Evolutionary conservation across 2,329 filamentous ascomycete genomes (phyloP).

Genomic region (Nemania sp.): DNA sequence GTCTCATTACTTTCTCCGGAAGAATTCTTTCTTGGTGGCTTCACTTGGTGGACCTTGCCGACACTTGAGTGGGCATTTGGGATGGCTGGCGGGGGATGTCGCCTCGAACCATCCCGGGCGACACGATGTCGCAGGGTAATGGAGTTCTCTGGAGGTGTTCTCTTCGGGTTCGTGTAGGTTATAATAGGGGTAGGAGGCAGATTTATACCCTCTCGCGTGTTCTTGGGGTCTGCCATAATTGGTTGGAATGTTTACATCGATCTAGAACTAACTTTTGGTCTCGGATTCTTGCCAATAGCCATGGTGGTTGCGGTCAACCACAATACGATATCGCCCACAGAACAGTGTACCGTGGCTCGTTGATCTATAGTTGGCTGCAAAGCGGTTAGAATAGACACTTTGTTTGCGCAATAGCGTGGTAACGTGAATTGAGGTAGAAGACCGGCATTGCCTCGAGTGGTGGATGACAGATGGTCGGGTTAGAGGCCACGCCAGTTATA

Average conservation of each 20-base stretch:
- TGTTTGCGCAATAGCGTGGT: not conserved
- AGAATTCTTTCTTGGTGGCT: conserved; percentile 55
- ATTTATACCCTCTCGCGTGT: conserved; percentile 42
- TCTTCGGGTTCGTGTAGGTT: conserved; percentile 52
- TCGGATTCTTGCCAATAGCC: conserved; percentile 27
- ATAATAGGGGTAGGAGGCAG: conserved; percentile 39
- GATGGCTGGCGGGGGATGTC: conserved; percentile 33
- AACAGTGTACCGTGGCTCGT: not conserved
- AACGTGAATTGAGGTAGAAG: not conserved
- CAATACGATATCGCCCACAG: conserved; percentile 3
- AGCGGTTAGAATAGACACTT: not conserved
- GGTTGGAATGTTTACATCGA: conserved; percentile 36
- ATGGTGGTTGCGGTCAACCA: conserved; percentile 33
- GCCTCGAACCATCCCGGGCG: conserved; percentile 56
- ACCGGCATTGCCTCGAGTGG: not conserved
- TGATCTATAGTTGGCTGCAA: conserved; percentile 14
- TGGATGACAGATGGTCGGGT: not conserved
- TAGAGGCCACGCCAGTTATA: conserved; percentile 19
- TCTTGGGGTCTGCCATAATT: conserved; percentile 47
- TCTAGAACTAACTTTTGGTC: conserved; percentile 28
- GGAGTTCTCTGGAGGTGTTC: conserved; percentile 60
- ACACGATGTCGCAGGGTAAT: conserved; percentile 61
- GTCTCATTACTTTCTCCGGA: conserved; percentile 65
- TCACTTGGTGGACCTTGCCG: conserved; percentile 24
- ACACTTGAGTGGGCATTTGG: conserved; percentile 32